A percentile compares a stretch with the other conserved stretches of the same genome.
These are phyloP conservation scores for Furcasterigmium furcatum DNA, from an alignment of 2,329 filamentous ascomycete genomes.

Conservation along the genomic window DNA sequence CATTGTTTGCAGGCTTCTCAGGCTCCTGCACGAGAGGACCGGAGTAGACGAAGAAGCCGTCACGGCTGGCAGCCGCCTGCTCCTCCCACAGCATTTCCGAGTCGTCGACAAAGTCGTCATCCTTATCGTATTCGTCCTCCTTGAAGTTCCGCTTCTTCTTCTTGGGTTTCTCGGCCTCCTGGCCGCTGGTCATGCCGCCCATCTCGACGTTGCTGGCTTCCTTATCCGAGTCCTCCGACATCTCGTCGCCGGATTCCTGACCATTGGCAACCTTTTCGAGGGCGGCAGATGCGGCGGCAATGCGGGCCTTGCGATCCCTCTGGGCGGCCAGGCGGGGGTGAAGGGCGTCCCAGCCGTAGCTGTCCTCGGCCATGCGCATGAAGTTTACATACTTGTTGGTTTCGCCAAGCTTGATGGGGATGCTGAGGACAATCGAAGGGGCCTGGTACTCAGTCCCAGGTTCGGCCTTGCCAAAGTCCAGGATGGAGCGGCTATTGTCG, in stretches of 20 bases:
- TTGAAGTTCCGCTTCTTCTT: constrained; percentile 80
- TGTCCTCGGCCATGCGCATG: constrained; percentile 86
- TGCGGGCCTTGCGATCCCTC: constrained; percentile 80
- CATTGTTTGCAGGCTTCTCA: constrained; percentile 60
- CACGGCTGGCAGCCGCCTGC: constrained; percentile 87
- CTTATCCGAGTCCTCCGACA: constrained; percentile 74
- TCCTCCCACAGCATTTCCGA: constrained; percentile 95
- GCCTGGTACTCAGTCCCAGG: constrained; percentile 57
- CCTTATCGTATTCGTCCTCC: constrained; percentile 80
- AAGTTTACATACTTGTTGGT: constrained; percentile 95
- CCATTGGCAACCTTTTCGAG: constrained; percentile 72
- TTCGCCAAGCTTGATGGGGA: constrained; percentile 71
- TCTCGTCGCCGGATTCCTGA: constrained; percentile 74
- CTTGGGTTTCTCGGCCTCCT: constrained; percentile 58
- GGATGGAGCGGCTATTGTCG: constrained; percentile 45
- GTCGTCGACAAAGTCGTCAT: constrained; percentile 86
- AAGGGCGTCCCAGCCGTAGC: constrained; percentile 90
- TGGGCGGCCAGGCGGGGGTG: constrained; percentile 89
- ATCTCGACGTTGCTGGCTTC: constrained; percentile 90
- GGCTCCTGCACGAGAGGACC: constrained; percentile 86
- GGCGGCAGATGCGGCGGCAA: constrained; percentile 83
- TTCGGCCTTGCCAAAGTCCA: constrained; percentile 58
- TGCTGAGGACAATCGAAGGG: constrained; percentile 79
- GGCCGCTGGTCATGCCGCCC: constrained; percentile 60
- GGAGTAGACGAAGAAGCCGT: constrained; percentile 97